Evolutionary conservation across 2,329 filamentous ascomycete genomes (phyloP).

Genomic region (Venturia asperata): DNA sequence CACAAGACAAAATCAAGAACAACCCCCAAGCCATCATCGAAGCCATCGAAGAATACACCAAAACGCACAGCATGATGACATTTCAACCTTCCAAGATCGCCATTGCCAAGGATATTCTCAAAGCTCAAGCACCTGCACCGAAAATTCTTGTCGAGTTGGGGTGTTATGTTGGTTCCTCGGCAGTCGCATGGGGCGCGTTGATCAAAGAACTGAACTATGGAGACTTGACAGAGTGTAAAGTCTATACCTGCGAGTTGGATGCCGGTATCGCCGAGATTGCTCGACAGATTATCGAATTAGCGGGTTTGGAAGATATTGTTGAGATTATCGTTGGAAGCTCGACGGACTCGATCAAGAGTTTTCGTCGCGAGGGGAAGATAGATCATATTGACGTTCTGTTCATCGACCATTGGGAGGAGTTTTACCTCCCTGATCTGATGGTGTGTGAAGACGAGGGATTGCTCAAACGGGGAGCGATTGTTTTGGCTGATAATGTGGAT

Average conservation of each 20-base stretch:
- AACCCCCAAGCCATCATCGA: conserved; percentile 28
- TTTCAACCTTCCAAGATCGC: conserved; percentile 13
- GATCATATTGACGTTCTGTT: conserved; percentile 33
- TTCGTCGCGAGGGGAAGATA: conserved; percentile 27
- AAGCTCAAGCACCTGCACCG: conserved; percentile 30
- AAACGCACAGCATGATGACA: neutral
- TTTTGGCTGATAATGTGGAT: conserved; percentile 41
- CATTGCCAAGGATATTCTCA: conserved; percentile 24
- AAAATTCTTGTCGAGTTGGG: conserved; percentile 29
- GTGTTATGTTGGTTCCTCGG: conserved; percentile 34
- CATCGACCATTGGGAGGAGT: conserved; percentile 33
- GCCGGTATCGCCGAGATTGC: conserved; percentile 28
- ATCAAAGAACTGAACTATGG: conserved; percentile 24
- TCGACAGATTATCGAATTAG: conserved; percentile 30
- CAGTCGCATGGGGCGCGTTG: conserved; percentile 30
- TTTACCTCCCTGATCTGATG: conserved; percentile 34
- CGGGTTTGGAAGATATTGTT: conserved; percentile 30
- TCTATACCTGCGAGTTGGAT: conserved; percentile 36
- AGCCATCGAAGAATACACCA: conserved; percentile 31
- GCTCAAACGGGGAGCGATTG: conserved; percentile 29
- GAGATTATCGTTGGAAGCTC: conserved; percentile 31
- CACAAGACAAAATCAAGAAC: conserved; percentile 19
- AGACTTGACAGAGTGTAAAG: conserved; percentile 24
- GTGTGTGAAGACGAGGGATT: conserved; percentile 31
- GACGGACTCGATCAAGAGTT: conserved; percentile 27